Evolutionary conservation across 257 asterid genomes (phyloP).

Genomic region (Nicotiana benthamiana): DNA sequence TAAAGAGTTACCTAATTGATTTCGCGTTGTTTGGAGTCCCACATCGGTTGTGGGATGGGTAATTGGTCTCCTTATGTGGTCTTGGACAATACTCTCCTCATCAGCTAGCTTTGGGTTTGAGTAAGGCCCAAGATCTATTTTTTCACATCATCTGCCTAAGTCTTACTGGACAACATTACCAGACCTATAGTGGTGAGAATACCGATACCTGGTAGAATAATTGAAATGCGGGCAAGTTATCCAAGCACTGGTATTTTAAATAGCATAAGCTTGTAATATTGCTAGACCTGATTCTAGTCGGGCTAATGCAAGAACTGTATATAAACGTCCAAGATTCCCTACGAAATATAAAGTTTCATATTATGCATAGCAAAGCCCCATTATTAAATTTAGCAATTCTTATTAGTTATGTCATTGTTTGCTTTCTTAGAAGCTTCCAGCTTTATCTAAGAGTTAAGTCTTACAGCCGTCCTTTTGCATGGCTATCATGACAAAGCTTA

Average conservation of each 20-base stretch:
- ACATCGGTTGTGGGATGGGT: too few species aligned
- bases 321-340: not conserved
- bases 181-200: not conserved
- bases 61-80: too few species aligned
- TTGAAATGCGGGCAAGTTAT: not conserved
- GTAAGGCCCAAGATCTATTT: too few species aligned
- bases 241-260: not conserved
- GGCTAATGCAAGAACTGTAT: not conserved
- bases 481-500: not conserved
- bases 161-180: not conserved
- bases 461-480: not conserved
- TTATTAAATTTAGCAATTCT: not conserved
- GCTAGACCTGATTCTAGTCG: not conserved
- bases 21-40: too few species aligned
- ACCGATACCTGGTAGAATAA: not conserved
- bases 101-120: too few species aligned
- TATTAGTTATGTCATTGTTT: not conserved
- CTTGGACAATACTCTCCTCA: too few species aligned
- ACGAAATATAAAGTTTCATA: not conserved
- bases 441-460: not conserved
- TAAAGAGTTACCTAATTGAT: not conserved
- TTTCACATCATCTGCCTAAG: not conserved
- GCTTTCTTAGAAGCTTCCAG: not conserved
- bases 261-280: not conserved
- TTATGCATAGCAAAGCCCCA: not conserved